Evolutionary conservation across 2,329 filamentous ascomycete genomes (phyloP).

Genomic region (Aureobasidium uvarum): DNA sequence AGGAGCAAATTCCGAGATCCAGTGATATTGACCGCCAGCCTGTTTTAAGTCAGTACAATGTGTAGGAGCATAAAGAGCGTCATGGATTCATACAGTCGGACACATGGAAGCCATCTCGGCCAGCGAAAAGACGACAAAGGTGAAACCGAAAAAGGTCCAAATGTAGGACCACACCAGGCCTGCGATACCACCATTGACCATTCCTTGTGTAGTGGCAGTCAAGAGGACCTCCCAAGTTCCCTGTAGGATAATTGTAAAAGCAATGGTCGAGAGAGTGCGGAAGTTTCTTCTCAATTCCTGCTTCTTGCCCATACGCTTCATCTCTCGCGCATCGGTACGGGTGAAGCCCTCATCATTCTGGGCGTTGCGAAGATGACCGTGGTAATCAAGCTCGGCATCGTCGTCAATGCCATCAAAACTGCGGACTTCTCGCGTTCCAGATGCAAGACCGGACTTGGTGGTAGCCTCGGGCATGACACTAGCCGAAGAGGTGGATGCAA

Average conservation of each 20-base stretch:
- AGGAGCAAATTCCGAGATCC: constrained; percentile 30
- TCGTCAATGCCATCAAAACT: constrained; percentile 23
- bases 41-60: not conserved
- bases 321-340: constrained; percentile 37
- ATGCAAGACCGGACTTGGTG: constrained; percentile 9
- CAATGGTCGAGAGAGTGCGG: constrained; percentile 25
- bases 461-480: constrained; percentile 12
- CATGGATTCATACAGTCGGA: constrained; percentile 25
- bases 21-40: constrained; percentile 35
- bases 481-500: constrained; percentile 16
- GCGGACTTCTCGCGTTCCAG: constrained; percentile 13
- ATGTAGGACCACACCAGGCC: constrained; percentile 39
- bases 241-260: constrained; percentile 26
- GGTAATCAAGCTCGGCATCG: constrained; percentile 19
- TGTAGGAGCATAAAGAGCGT: not conserved
- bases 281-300: constrained; percentile 44
- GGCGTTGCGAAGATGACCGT: constrained; percentile 21
- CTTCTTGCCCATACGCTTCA: constrained; percentile 50
- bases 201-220: constrained; percentile 22
- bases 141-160: constrained; percentile 28
- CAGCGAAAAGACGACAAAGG: constrained; percentile 36
- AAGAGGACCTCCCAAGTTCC: constrained; percentile 26
- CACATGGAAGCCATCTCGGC: constrained; percentile 41
- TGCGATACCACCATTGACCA: constrained; percentile 37
- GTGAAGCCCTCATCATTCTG: constrained; percentile 26